phyloP scores from a whole-genome alignment of 768 basidiomycete species.

The Pilatotrama ljubarskyi region DNA sequence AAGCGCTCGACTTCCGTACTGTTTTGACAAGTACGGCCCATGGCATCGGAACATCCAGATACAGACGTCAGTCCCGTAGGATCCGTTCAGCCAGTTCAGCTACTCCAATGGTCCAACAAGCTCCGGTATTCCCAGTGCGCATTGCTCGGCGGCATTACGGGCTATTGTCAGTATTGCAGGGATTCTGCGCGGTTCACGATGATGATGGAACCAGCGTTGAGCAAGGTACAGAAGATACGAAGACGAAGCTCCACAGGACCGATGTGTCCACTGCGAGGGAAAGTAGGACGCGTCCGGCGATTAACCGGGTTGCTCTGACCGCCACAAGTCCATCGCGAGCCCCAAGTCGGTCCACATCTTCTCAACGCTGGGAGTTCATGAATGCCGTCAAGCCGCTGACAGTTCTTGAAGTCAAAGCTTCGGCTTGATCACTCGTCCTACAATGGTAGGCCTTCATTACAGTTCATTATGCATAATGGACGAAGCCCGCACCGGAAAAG shows the following conservation, averaged over 20 bases:
- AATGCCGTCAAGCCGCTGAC: slow-evolving; percentile 8
- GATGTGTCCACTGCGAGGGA: slow-evolving; percentile 7
- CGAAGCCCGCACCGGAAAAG: slow-evolving; percentile 13
- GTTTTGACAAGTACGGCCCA: slow-evolving; percentile 1
- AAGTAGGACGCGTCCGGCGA: slow-evolving; percentile 6
- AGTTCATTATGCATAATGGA: slow-evolving; percentile 19
- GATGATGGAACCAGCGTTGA: slow-evolving; percentile 6
- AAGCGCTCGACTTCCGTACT: neutral
- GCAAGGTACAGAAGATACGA: slow-evolving; percentile 17
- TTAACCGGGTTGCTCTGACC: slow-evolving; percentile 15
- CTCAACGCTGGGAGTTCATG: slow-evolving; percentile 14
- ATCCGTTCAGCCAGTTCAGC: slow-evolving; percentile 4
- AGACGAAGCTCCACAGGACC: neutral
- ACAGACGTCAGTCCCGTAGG: slow-evolving; percentile 9
- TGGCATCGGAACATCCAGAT: neutral
- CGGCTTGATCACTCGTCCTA: neutral
- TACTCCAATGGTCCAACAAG: slow-evolving; percentile 1
- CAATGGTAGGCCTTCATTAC: slow-evolving; percentile 10
- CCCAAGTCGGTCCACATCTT: slow-evolving; percentile 11
- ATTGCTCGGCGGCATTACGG: neutral
- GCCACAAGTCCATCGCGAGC: slow-evolving; percentile 5
- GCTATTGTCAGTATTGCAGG: neutral
- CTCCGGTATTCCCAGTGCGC: neutral
- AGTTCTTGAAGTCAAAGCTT: slow-evolving; percentile 4
- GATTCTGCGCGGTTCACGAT: neutral